These are phyloP conservation scores for Apiospora arundinis DNA, from an alignment of 2,329 filamentous ascomycete species.

Conservation along the genomic window DNA sequence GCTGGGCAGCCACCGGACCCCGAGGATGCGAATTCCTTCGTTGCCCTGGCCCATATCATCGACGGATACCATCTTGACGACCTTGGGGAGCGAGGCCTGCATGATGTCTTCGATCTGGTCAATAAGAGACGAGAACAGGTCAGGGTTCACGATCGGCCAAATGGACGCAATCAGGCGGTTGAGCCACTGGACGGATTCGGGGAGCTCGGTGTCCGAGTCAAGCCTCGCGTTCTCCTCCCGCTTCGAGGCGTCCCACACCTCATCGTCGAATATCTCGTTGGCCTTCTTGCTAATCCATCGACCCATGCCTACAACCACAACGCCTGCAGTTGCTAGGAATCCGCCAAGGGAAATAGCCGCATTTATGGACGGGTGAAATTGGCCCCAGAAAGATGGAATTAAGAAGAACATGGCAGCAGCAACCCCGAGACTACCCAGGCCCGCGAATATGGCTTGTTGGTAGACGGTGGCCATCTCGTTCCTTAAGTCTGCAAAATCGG, in stretches of 20 bases:
- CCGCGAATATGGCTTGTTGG: conserved; percentile 44
- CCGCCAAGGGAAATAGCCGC: conserved; percentile 33
- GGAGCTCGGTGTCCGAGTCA: conserved; percentile 52
- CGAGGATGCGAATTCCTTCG: conserved; percentile 72
- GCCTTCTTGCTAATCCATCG: conserved; percentile 69
- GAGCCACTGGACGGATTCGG: conserved; percentile 74
- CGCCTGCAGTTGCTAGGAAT: conserved; percentile 36
- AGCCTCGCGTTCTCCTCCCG: conserved; percentile 55
- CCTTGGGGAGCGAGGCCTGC: conserved; percentile 74
- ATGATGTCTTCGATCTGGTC: conserved; percentile 81
- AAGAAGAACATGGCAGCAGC: conserved; percentile 34
- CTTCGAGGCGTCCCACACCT: conserved; percentile 71
- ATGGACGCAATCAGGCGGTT: conserved; percentile 71
- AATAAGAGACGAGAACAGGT: conserved; percentile 71
- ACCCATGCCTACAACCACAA: conserved; percentile 53
- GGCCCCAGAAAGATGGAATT: conserved; percentile 31
- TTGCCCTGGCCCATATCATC: conserved; percentile 79
- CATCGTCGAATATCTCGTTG: conserved; percentile 68
- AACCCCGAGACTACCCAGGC: conserved; percentile 42
- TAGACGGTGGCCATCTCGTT: conserved; percentile 41
- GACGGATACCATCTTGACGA: conserved; percentile 76
- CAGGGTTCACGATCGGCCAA: conserved; percentile 79
- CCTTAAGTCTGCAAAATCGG: conserved; percentile 51
- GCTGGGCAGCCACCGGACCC: conserved; percentile 74
- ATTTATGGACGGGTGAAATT: conserved; percentile 28